Conservation (phyloP, 1,284 basidiomycete genomes). For the Trichosporon coremiiforme region DNA sequence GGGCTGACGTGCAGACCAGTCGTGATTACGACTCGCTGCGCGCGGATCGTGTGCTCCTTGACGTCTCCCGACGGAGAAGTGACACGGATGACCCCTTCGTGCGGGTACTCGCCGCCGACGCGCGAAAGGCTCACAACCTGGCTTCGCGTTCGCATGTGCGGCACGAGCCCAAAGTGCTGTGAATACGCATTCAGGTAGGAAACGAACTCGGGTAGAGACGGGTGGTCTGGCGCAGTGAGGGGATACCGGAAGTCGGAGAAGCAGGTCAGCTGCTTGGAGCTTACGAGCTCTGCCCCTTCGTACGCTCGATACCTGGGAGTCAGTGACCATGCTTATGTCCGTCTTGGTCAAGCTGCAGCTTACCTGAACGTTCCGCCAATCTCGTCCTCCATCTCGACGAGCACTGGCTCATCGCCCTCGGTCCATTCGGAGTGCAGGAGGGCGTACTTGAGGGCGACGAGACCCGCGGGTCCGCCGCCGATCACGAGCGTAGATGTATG, state of each 20-base stretch:
- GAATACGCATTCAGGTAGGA: conserved; percentile 63
- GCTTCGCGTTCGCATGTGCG: not conserved
- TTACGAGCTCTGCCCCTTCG: conserved; percentile 61
- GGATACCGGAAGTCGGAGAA: conserved; percentile 66
- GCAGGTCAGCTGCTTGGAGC: conserved; percentile 62
- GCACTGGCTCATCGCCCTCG: conserved; percentile 60
- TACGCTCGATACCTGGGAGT: conserved; percentile 43
- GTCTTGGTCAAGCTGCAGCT: conserved; percentile 7
- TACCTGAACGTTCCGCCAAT: conserved; percentile 66
- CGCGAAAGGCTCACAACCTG: not conserved
- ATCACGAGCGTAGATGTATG: conserved; percentile 51
- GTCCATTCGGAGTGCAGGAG: conserved; percentile 56
- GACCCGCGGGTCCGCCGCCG: conserved; percentile 65
- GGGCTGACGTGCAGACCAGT: conserved; percentile 59
- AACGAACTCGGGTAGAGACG: conserved; percentile 64
- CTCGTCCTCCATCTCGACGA: conserved; percentile 66
- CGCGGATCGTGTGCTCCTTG: conserved; percentile 8
- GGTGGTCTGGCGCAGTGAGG: conserved; percentile 63
- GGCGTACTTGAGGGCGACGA: conserved; percentile 65
- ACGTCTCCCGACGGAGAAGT: not conserved
- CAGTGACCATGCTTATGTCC: not conserved
- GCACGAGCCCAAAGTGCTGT: conserved; percentile 7
- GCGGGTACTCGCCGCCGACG: conserved; percentile 6
- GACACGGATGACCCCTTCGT: not conserved
- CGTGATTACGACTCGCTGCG: conserved; percentile 21